Evolutionary conservation across 192 early-diverging fungal genomes (phyloP), one percentile per base, ranked within the genome.

Genomic region (Dispira parvispora): DNA sequence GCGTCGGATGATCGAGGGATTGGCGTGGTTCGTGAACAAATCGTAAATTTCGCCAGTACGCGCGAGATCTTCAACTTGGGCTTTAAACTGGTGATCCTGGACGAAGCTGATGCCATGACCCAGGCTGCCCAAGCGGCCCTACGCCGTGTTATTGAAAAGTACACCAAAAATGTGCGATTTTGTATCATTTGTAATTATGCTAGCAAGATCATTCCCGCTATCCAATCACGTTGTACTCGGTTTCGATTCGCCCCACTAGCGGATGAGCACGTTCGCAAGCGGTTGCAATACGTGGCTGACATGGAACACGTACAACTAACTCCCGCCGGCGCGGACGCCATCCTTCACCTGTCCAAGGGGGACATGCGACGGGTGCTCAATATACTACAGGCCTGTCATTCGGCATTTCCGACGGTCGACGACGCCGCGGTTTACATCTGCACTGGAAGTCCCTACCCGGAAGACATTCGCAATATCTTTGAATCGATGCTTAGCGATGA

Each of bases 121-220:
- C 79, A 84, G 46, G 75, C 79, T 25, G 94, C 94, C 9, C 96
- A 97, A 69, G 83, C 87, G 43, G 94, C 96, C 10, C 70, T 99
- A 63, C 83, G 96, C 62, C 76, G 96, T 72, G 94, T 99, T 14
- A 89, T 99, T 68, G 96, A 99, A 78, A 91, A 96, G 70, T 99
- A 99, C 74, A 97, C 96, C 18, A 80, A 82, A 45, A 99, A 97
- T 65, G 93, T 97, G 10, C 84, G 96, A 3, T 99, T 99, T 68
- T 99, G 96, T 71, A 89, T 99, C 58, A 94, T 99, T 62, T 97
- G 94, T 79, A 99, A 99, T 73, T 96, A 99, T 69, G 91, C 93
- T 27, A 84, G 83, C 72, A 96, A 95, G 69, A 96, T 99, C 46
- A 95, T 93, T 52, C 94, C 96, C 8, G 96, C 96, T 2, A 74